Evolutionary conservation across 208 protist genomes (phyloP), one percentile per base, ranked within the genome.

Genomic region (Hexamita inflata): DNA sequence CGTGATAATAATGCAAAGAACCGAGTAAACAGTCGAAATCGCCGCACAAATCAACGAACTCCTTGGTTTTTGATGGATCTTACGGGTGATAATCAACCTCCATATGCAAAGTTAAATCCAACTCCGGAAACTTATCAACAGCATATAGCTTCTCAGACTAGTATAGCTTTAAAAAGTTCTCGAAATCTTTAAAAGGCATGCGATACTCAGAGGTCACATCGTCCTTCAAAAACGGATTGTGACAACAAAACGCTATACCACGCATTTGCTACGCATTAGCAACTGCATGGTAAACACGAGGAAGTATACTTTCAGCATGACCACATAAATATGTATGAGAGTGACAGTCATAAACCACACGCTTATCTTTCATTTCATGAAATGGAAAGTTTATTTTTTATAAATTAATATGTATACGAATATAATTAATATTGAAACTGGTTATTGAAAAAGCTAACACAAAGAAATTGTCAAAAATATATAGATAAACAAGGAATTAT

Each of bases 261-360:
- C n/a, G 2, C 4, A 45, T 45, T 49, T 38, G 11, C 35, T 45
- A 57, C 64, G 26, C 64, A 32, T n/a, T 15, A 30, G 64, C 64
- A 2, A 70, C 11, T n/a, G 26, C 38, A 49, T 42, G 38, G 35
- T 45, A 70, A 11, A 70, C 9, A 15, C 64, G 9, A 24, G 64
- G 64, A 7, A 70, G 11, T 4, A 70, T 34, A 7, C 7, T 49
- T n/a, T 70, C 64, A 70, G 64, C 64, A 49, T 45, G 38, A 11
- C 38, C 30, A 38, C 64, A 70, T 49, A 70, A 38, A 49, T 42
- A 70, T 2, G 64, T 70, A 38, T 70, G 64, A 19, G 64, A 42
- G n/a, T 70, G 64, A 32, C 26, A n/a, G n/a, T 70, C 64, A 49
- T 66, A 66, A 38, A 66, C n/a, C n/a, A n/a, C n/a, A n/a, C n/a